Conservation (phyloP, 2,329 filamentous ascomycete species). For the Byssoonygena ceratinophila region DNA sequence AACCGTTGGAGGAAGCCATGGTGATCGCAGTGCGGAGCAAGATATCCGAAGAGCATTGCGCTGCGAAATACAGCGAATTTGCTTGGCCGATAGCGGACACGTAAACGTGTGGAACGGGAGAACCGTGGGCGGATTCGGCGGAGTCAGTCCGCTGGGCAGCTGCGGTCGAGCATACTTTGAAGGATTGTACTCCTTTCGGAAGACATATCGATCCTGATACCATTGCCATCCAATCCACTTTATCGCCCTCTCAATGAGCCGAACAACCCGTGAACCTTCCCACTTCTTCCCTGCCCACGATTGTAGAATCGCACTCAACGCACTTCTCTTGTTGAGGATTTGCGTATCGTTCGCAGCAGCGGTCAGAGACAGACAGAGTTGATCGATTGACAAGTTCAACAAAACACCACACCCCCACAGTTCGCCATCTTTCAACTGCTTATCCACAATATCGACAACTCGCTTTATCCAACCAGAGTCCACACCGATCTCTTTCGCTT, state of each 20-base stretch:
- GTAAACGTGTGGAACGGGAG: slow-evolving; percentile 97
- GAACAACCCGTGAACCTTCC: slow-evolving; percentile 78
- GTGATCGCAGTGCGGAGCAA: slow-evolving; percentile 70
- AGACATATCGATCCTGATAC: slow-evolving; percentile 73
- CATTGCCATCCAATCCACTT: slow-evolving; percentile 68
- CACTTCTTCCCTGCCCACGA: slow-evolving; percentile 65
- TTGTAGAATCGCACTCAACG: slow-evolving; percentile 32
- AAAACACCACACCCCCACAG: slow-evolving; percentile 70
- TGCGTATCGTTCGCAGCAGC: slow-evolving; percentile 26
- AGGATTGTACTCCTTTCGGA: slow-evolving; percentile 45
- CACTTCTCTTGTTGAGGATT: slow-evolving; percentile 20
- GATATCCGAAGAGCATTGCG: slow-evolving; percentile 89
- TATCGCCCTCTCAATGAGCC: slow-evolving; percentile 75
- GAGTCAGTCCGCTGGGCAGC: slow-evolving; percentile 59
- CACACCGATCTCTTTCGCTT: slow-evolving; percentile 53
- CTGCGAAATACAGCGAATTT: slow-evolving; percentile 89
- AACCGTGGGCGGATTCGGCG: slow-evolving; percentile 85
- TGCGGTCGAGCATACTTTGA: slow-evolving; percentile 60
- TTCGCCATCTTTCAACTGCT: slow-evolving; percentile 76
- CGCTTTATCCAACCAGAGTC: slow-evolving; percentile 75
- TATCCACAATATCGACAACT: slow-evolving; percentile 81
- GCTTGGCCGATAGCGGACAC: slow-evolving; percentile 78
- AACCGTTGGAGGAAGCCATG: slow-evolving; percentile 74
- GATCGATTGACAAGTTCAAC: slow-evolving; percentile 44
- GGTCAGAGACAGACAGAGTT: slow-evolving; percentile 42